A percentile compares a stretch with the other conserved stretches of the same genome.
Evolutionary conservation across 2,329 filamentous ascomycete genomes (phyloP).

Genomic region (Aspergillus sp.): DNA sequence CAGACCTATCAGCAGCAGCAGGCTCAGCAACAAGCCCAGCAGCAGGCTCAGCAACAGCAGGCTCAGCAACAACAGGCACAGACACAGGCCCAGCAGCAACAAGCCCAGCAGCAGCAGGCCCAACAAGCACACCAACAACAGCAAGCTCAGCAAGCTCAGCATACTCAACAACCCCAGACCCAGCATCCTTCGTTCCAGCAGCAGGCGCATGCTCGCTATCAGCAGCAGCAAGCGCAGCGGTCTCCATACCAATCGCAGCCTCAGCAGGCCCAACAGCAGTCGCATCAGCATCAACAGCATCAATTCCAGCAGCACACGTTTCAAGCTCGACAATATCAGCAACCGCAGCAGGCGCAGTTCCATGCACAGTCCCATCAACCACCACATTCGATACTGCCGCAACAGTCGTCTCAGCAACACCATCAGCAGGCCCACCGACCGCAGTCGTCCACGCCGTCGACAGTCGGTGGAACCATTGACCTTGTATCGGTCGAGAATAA

Average conservation of each 20-base stretch:
- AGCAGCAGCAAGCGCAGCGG: conserved; percentile 17
- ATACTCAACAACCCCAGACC: conserved; percentile 14
- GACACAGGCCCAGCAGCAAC: conserved; percentile 12
- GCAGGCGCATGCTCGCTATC: conserved; percentile 16
- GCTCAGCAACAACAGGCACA: conserved; percentile 10
- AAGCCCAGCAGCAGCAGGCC: conserved; percentile 6
- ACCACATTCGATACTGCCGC: neutral
- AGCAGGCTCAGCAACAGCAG: conserved; percentile 7
- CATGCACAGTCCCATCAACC: neutral
- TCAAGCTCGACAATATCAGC: neutral
- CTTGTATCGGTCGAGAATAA: conserved; percentile 6
- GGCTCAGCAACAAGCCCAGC: conserved; percentile 12
- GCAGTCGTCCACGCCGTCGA: conserved; percentile 14
- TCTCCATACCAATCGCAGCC: conserved; percentile 19
- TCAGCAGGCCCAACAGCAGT: conserved; percentile 20
- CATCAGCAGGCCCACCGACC: conserved; percentile 5
- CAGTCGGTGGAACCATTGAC: conserved; percentile 1
- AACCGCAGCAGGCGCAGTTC: conserved; percentile 1
- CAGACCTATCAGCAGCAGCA: conserved; percentile 17
- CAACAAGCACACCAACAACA: conserved; percentile 11
- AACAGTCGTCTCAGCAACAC: conserved; percentile 2
- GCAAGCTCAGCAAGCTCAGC: conserved; percentile 13
- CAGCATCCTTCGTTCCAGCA: conserved; percentile 16
- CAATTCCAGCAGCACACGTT: conserved; percentile 3
- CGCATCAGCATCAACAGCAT: conserved; percentile 18